Base-by-base conservation (phyloP, 345 rosid species). In the Moricandia moricandioides region DNA sequence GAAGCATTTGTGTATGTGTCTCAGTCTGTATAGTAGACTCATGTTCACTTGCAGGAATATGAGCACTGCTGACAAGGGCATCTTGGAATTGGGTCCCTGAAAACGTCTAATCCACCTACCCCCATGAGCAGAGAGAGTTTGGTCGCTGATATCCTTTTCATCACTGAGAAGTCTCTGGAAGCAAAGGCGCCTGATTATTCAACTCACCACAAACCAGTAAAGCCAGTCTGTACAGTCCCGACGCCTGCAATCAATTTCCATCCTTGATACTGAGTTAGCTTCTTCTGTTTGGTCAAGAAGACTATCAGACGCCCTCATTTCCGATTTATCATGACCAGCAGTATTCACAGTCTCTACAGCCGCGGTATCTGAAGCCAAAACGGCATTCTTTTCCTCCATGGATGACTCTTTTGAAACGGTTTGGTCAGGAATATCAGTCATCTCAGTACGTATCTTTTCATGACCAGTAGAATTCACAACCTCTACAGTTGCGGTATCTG, bases 251-350 rank as follows among this genome's bases (percentile, higher is more conserved):
- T 82, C 87, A 47, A 68, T 72, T 77, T 84, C 84, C 67, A 65
- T 74, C 67, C 73, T 83, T 65, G 84, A 82, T 79, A 54, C 71
- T 78, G 78, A 67, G 45, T 59, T 68, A 78, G 63, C 78, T 78
- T 80, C 78, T 63, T 49, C 82, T 21, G 70, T 72, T 60, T 76
- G 69, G 83, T 79, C 85, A 66, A 47, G 35, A 65, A 24, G 69
- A 13, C 24, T 64, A 59, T 59, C 12, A 30, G 64, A 7, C 21
- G 24, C n/a, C 30, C 64, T 59, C 40, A 59, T 1, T 62, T 62
- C 67, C 26, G 0, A 62, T 62, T 11, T 37, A 18, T 9, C 51
- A 62, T 62, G 47, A 62, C 67, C 29, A 35, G 9, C 67, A 62
- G 49, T 18, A 62, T 62, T 16, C 49, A 62, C 14, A 39, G 37